These are phyloP conservation scores for Pascua guehoae DNA, from an alignment of 1,284 basidiomycete genomes.

Conservation along the genomic window DNA sequence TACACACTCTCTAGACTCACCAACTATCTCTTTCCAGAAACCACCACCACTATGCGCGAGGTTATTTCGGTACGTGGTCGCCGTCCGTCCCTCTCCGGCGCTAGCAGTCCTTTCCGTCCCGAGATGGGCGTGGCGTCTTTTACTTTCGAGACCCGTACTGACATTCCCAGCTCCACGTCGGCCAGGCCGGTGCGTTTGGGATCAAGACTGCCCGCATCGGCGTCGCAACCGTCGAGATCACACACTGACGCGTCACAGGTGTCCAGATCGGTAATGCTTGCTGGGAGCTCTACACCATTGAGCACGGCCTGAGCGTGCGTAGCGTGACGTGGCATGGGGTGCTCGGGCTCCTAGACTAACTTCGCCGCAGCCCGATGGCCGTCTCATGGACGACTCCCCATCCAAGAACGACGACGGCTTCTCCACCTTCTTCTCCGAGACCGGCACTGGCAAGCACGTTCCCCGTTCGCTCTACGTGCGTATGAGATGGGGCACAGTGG, in stretches of 20 bases:
- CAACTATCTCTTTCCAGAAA: slow-evolving; percentile 1
- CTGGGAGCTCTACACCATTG: slow-evolving; percentile 98
- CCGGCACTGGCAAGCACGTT: slow-evolving; percentile 88
- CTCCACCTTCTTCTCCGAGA: slow-evolving; percentile 67
- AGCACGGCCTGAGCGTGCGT: slow-evolving; percentile 92
- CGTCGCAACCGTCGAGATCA: background rate
- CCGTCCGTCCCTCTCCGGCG: background rate
- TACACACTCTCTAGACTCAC: background rate
- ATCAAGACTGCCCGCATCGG: background rate
- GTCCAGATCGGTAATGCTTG: slow-evolving; percentile 84
- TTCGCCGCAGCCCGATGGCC: slow-evolving; percentile 75
- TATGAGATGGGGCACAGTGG: background rate
- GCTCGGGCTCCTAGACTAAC: slow-evolving; percentile 12
- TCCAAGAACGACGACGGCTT: slow-evolving; percentile 82
- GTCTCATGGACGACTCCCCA: slow-evolving; percentile 70
- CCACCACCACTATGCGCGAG: slow-evolving; percentile 35
- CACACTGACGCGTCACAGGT: slow-evolving; percentile 30
- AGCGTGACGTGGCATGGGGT: slow-evolving; percentile 9
- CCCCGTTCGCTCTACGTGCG: slow-evolving; percentile 89
- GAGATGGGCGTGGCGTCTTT: no score
- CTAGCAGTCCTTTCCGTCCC: no score
- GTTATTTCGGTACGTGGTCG: slow-evolving; percentile 41
- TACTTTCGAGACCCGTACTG: background rate
- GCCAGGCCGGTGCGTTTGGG: slow-evolving; percentile 47
- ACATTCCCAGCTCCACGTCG: slow-evolving; percentile 46